Evolutionary conservation across 345 rosid genomes (phyloP), one percentile per base, ranked within the genome.

Genomic region (Gossypium australe): DNA sequence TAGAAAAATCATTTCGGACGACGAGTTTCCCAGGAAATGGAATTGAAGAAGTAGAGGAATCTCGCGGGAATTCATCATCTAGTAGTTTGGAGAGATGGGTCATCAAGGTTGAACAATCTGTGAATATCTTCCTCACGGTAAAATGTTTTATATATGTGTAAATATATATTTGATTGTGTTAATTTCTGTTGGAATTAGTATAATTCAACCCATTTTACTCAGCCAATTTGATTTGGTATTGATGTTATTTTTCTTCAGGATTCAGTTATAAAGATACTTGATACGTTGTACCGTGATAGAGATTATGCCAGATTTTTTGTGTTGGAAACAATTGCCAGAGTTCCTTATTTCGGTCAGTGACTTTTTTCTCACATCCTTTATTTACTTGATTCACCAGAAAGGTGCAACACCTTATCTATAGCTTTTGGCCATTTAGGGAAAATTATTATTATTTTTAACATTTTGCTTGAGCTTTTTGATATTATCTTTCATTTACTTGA

Each of bases 311-410:
- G 98, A 84, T 95, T 93, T 85, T 95, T 82, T 78, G 98, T 95
- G 20, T 89, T 95, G 65, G 99, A 95, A 79, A 95, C 99, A 20
- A 93, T 95, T 80, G 99, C 99, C 16, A 84, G 99, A 84, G 99
- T 95, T 44, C 99, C 99, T 24, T 95, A 95, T 84, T 95, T 95
- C 70, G 96, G 98, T 93, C 77, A 83, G 90, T 83, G 12, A 41
- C 62, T 69, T 55, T 68, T 76, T 64, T n/a, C 48, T 22, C 62
- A 41, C 20, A 3, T 56, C 17, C 48, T 74, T 62, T 9, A 10
- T 16, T 25, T n/a, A 49, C 58, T 67, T 53, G 38, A 52, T 11
- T 18, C 27, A 16, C 34, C 9, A n/a, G 17, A 45, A 45, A 20
- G 22, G 51, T 22, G 48, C 52, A 6, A 11, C 7, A n/a, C 45